phyloP scores from a whole-genome alignment of 2,329 filamentous ascomycete species.

The Penicillium sp. region DNA sequence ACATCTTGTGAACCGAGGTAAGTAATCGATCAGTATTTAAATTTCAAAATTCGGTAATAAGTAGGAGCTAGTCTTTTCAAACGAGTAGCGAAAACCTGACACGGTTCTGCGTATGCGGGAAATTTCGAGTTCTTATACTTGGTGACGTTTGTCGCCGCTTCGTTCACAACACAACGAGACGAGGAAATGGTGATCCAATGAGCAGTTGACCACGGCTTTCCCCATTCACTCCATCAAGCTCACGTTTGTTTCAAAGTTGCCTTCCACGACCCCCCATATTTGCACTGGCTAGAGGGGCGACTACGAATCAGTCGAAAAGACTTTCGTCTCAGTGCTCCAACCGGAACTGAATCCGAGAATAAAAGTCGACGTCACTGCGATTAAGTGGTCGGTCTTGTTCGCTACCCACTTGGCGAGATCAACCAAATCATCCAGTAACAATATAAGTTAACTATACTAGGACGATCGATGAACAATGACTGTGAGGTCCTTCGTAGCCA shows the following conservation, averaged over 20 bases:
- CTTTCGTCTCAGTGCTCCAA: not conserved
- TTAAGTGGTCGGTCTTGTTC: too few species aligned
- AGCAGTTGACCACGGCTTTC: not conserved
- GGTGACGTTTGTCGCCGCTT: constrained; percentile 7
- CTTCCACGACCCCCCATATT: not conserved
- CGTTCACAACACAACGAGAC: not conserved
- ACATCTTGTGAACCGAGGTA: constrained; percentile 2
- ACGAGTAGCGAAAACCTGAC: not conserved
- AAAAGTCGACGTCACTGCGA: not conserved
- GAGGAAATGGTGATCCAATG: not conserved
- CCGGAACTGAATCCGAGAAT: not conserved
- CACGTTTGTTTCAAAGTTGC: not conserved
- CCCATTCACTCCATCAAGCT: not conserved
- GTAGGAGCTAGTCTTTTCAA: not conserved
- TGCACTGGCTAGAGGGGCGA: not conserved
- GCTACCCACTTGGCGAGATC: too few species aligned
- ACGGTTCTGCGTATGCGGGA: not conserved
- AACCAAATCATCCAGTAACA: not conserved
- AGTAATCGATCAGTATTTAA: not conserved
- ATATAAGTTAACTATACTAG: not conserved
- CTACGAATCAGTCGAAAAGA: not conserved
- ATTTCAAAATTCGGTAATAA: too few species aligned
- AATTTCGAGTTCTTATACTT: not conserved
- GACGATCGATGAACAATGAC: too few species aligned
- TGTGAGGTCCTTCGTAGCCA: too few species aligned